Base-by-base conservation (phyloP, 2,329 filamentous ascomycete genomes). In the Pezizomycotina sp. region DNA sequence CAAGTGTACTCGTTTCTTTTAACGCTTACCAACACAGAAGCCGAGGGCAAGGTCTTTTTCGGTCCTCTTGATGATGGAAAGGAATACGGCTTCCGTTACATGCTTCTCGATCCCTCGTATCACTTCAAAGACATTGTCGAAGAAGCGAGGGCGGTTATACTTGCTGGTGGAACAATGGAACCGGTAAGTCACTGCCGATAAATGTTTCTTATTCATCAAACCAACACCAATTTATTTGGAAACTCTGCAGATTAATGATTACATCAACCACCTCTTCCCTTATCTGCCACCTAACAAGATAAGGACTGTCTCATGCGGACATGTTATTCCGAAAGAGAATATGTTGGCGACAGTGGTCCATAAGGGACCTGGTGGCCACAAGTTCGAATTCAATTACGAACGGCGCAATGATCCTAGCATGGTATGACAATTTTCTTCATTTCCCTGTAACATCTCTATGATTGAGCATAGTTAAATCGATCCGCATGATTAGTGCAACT, bases 91-190 rank as follows among this genome's bases (percentile, higher is more conserved):
- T 0, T 49, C 56, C 6, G 67, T 27, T 98, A 93, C 54, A 71
- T 92, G 49, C 68, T 98, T 4, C 68, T 98, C 1, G 89, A 92
- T 20, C 86, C 89, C 0, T 84, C 84, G 0, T 74, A 86, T 50
- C 81, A 91, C 48, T 95, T 98, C 57, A 77, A 77, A 5, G 78
- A 84, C 7, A 77, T 95, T 33, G 81, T 86, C 2, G 73, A 80
- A 19, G 74, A 78, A 44, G 82, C 89, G 1, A 68, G 83, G 39
- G 80, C 86, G 2, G 78, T 98, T 3, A 77, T 98, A 26, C 63
- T 98, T 3, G 89, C 84, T 0, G 89, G 89, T 39, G 89, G 89
- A 14, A 98, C 89, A 16, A 95, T 98, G 89, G 92, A 89, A 2
- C 89, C 89, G 0, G 66, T 69, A 54, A 52, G 59, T 52, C 4